phyloP scores from a whole-genome alignment of 1,284 basidiomycete species.

The Boletus sp. region DNA sequence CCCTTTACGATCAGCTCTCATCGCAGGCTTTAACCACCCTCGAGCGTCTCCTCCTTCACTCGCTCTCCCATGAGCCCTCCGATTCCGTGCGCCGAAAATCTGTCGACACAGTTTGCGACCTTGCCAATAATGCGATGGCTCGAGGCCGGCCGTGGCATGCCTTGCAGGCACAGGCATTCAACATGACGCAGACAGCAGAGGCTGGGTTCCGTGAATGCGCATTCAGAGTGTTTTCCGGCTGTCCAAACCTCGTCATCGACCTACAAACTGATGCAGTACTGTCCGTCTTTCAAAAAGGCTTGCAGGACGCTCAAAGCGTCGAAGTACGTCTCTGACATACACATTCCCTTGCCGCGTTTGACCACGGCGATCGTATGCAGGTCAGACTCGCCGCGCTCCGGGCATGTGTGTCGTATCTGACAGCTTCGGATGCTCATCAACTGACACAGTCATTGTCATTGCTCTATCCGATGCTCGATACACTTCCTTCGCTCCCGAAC shows the following conservation, averaged over 20 bases:
- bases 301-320: constrained; percentile 63
- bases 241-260: constrained; percentile 72
- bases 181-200: constrained; percentile 56
- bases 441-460: constrained; percentile 59
- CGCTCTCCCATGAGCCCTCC: constrained; percentile 61
- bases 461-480: constrained; percentile 69
- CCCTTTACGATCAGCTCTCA: constrained; percentile 76
- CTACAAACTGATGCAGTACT: constrained; percentile 69
- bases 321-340: constrained; percentile 49
- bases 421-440: constrained; percentile 56
- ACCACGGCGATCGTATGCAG: constrained; percentile 29
- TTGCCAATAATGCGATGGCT: constrained; percentile 72
- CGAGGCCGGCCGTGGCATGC: constrained; percentile 79
- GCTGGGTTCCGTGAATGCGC: constrained; percentile 47
- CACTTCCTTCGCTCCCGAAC: constrained; percentile 57
- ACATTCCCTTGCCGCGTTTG: neutral
- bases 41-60: constrained; percentile 70
- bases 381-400: constrained; percentile 58
- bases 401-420: constrained; percentile 66
- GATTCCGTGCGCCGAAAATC: constrained; percentile 64
- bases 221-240: constrained; percentile 68
- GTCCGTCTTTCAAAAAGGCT: constrained; percentile 61
- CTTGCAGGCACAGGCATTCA: constrained; percentile 69
- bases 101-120: constrained; percentile 73
- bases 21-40: constrained; percentile 64